A percentile compares a stretch with the other conserved stretches of the same genome.
These are phyloP conservation scores for Plantago lanceolata DNA, from an alignment of 305 asterid species.

Conservation along the genomic window DNA sequence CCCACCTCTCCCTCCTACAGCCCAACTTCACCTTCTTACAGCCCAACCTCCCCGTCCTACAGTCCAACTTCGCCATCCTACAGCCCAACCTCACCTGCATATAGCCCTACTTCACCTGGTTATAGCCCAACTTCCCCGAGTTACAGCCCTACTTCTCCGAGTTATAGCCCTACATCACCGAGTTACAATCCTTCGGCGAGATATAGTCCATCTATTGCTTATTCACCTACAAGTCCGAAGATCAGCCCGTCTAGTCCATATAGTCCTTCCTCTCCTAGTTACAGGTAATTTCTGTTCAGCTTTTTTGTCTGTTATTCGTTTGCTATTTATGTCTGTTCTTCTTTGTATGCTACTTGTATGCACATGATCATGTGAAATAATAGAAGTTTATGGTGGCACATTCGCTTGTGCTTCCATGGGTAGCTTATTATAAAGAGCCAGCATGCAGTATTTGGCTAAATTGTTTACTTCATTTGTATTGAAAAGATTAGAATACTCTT, in stretches of 20 bases:
- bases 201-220: slow-evolving; percentile 77
- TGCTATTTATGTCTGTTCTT: background rate
- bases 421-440: no score
- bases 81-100: slow-evolving; percentile 70
- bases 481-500: background rate
- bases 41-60: slow-evolving; percentile 78
- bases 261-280: slow-evolving; percentile 95
- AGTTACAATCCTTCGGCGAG: slow-evolving; percentile 81
- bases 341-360: no score
- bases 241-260: slow-evolving; percentile 78
- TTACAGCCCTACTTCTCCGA: slow-evolving; percentile 83
- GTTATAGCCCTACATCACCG: slow-evolving; percentile 88
- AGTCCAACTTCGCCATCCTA: slow-evolving; percentile 82
- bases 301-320: slow-evolving; percentile 1
- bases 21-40: slow-evolving; percentile 68
- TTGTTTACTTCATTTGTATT: background rate
- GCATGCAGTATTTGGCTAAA: background rate
- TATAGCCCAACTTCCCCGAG: slow-evolving; percentile 77
- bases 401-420: no score
- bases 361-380: background rate
- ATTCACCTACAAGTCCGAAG: slow-evolving; percentile 87
- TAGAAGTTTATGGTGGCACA: background rate
- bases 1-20: slow-evolving; percentile 77
- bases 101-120: slow-evolving; percentile 71
- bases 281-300: slow-evolving; percentile 49